Base-by-base conservation (phyloP, 1,284 basidiomycete genomes). In the Amylostereum areolatum region DNA sequence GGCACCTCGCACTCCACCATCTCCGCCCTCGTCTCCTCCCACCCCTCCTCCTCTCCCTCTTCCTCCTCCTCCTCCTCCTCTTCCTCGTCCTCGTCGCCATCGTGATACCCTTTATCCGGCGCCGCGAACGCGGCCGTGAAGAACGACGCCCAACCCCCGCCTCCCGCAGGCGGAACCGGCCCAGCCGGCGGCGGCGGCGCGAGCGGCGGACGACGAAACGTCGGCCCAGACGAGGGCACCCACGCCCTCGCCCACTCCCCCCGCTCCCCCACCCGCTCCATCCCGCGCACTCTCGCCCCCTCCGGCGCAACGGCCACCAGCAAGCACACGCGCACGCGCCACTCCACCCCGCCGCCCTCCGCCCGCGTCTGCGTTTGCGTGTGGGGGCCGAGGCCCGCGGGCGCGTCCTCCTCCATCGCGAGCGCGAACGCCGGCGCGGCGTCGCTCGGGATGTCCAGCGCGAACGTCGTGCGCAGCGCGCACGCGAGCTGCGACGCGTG, bases 1-100 rank as follows among this genome's bases (percentile, higher is more conserved):
- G 91, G 91, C 44, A 97, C 85, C 65, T 91, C 87, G 59, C 92
- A 95, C 63, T 95, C 92, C 18, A 97, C 89, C 52, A 83, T 88
- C 73, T 95, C 90, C 27, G 85, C 74, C 59, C 67, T 71, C 18
- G 85, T 72, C 50, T 81, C 77, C 44, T 56, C 60, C 87, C 87
- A 89, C 3, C 75, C 83, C 5, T 73, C 76, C 55, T 83, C 82
- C 29, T 73, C 78, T 53, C 77, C 79, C 49, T 75, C 77, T 43
- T 59, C 68, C 18, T 54, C 31, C 66, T 44, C 52, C 12, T 46
- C 57, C 25, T 51, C 52, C 32, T 45, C 39, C 41, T 50, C 54
- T 1, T 50, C 54, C 24, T 50, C 55, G 10, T 61, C 62, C 24
- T 68, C 72, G 52, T 77, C 81, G 1, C 75, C 80, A 57, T 83